Base-by-base conservation (phyloP, 2,329 filamentous ascomycete species). In the Aspergillus candidus region DNA sequence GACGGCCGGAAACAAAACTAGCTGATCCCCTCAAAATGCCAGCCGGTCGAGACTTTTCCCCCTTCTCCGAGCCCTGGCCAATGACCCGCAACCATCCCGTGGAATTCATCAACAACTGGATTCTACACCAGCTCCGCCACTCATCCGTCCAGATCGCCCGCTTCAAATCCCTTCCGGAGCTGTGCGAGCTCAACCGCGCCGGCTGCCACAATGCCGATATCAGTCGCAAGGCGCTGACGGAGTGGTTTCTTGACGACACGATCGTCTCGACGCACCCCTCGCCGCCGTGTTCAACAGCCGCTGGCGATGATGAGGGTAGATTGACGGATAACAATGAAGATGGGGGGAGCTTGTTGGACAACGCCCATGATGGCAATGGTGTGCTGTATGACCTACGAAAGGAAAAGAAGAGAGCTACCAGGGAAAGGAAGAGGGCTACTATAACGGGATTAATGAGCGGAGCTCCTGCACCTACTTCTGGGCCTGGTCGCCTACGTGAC, bases 81-180 rank as follows among this genome's bases (percentile, higher is more conserved):
- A 14, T 27, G 22, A 27, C 22, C 22, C 22, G 22, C 22, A 27
- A 27, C 22, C 22, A 27, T 27, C 22, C 22, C 8, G 22, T 27
- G 4, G 22, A 42, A 6, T 62, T 59, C 37, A 51, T 64, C 40
- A 58, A 60, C 27, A 57, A 52, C 42, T 63, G 61, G 61, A 52
- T 62, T 30, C 56, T 63, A 0, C 59, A 65, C 32, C 55, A 57
- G 18, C 50, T 65, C 3, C 55, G 60, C 8, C 59, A 56, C 27
- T 65, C 60, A 1, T 52, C 52, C 2, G 38, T 61, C 15, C 54
- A 60, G 31, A 56, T 60, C 15, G 32, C 50, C 37, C 54, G 50
- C 2, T 44, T 61, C 11, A 58, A 58, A 13, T 50, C 52, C n/a
- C 46, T 48, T 4, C 53, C 52, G 3, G 49, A 49, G 15, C 41